These are phyloP conservation scores for Calonectria montana DNA, from an alignment of 2,329 filamentous ascomycete genomes.

Conservation along the genomic window DNA sequence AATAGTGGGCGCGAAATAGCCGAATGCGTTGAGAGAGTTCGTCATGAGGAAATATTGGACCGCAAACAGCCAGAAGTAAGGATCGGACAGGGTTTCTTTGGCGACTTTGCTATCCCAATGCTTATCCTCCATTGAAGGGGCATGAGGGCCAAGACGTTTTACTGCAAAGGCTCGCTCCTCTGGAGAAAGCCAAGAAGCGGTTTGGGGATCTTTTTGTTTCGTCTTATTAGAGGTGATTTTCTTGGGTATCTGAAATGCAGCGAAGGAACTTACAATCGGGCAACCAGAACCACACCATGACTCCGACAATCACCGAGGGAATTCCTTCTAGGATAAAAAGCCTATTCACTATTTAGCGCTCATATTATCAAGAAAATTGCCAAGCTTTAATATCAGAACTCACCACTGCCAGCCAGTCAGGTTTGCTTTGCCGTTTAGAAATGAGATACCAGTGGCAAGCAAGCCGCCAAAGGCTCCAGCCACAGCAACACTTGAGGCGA, in stretches of 20 bases:
- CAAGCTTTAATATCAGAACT: not conserved
- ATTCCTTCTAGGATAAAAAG: not conserved
- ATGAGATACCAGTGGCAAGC: not conserved
- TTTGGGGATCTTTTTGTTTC: not conserved
- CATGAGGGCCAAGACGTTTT: conserved; percentile 40
- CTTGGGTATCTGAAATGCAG: not conserved
- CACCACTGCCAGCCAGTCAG: not conserved
- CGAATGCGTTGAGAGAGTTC: not conserved
- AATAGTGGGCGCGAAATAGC: not conserved
- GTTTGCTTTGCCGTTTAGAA: not conserved
- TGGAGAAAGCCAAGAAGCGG: not conserved
- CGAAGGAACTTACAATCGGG: not conserved
- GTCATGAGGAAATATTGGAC: conserved; percentile 21
- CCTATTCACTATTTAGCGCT: not conserved
- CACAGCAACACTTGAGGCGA: not conserved
- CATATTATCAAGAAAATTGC: too few species aligned
- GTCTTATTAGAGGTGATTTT: not conserved
- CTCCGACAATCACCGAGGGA: not conserved
- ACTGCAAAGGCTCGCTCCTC: not conserved
- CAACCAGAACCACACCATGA: not conserved
- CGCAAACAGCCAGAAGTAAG: conserved; percentile 49
- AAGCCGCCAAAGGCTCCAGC: not conserved
- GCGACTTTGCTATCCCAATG: conserved; percentile 48
- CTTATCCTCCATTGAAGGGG: conserved; percentile 48
- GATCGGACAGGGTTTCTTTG: conserved; percentile 46